These are phyloP conservation scores for Globisporangium iwayamae DNA, from an alignment of 352 stramenopile genomes.

Conservation along the genomic window DNA sequence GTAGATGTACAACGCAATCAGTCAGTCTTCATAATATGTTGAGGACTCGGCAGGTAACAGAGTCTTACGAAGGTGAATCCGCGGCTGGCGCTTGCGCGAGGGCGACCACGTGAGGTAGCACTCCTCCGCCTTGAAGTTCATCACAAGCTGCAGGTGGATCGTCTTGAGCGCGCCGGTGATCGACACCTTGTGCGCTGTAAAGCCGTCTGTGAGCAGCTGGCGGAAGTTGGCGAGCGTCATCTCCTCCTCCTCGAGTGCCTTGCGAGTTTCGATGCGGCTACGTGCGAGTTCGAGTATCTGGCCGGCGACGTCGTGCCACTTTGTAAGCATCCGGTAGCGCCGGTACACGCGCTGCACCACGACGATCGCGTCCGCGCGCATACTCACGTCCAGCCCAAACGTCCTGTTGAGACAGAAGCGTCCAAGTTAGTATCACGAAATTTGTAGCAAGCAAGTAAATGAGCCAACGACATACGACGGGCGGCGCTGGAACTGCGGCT, in stretches of 20 bases:
- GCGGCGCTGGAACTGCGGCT: slow-evolving; percentile 27
- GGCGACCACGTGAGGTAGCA: slow-evolving; percentile 74
- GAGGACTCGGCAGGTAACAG: background rate
- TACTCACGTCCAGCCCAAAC: slow-evolving; percentile 19
- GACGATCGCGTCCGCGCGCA: slow-evolving; percentile 20
- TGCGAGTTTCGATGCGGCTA: slow-evolving; percentile 21
- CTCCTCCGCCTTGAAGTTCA: slow-evolving; percentile 37
- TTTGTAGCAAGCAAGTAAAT: background rate
- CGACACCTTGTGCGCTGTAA: slow-evolving; percentile 69
- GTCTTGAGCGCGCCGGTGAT: slow-evolving; percentile 65
- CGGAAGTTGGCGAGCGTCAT: slow-evolving; percentile 51
- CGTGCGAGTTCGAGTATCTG: slow-evolving; percentile 45
- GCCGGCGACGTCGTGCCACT: slow-evolving; percentile 35
- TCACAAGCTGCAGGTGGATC: slow-evolving; percentile 51
- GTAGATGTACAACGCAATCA: background rate
- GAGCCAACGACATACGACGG: slow-evolving; percentile 20
- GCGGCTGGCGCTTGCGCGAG: slow-evolving; percentile 61
- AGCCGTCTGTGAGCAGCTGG: slow-evolving; percentile 41
- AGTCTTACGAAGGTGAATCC: slow-evolving; percentile 55
- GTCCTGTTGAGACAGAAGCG: slow-evolving; percentile 6
- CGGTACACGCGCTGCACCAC: slow-evolving; percentile 37
- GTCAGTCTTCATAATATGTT: background rate
- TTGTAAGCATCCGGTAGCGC: slow-evolving; percentile 33
- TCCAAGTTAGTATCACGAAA: background rate
- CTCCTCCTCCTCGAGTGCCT: slow-evolving; percentile 29